Evolutionary conservation across 2,329 filamentous ascomycete species (phyloP).

Genomic region (Colletotrichum phormii): DNA sequence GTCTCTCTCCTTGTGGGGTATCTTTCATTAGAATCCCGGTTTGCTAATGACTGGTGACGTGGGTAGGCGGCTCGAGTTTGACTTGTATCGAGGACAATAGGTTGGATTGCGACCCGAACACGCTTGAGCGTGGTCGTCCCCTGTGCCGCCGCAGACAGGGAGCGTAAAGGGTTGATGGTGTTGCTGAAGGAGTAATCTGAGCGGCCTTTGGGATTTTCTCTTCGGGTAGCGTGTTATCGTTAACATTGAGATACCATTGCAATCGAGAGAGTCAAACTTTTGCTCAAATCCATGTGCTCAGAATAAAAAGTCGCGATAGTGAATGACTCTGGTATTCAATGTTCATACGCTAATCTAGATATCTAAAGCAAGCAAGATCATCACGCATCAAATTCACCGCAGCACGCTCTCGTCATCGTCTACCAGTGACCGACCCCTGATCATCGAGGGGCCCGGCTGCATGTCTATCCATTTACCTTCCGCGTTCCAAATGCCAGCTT

Average conservation of each 20-base stretch:
- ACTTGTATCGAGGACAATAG: slow-evolving; percentile 45
- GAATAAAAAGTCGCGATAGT: not conserved
- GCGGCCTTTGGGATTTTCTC: not conserved
- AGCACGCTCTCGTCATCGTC: slow-evolving; percentile 39
- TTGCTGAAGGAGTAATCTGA: not conserved
- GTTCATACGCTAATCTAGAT: not conserved
- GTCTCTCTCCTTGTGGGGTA: not conserved
- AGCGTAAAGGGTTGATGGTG: not conserved
- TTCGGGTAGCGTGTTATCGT: not conserved
- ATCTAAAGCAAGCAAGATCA: slow-evolving; percentile 4
- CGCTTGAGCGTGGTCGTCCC: slow-evolving; percentile 43
- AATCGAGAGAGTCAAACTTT: not conserved
- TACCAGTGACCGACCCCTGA: slow-evolving; percentile 43
- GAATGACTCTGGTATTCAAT: not conserved
- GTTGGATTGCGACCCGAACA: slow-evolving; percentile 43
- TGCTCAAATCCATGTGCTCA: not conserved
- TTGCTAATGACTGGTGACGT: not conserved
- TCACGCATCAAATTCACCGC: slow-evolving; percentile 32
- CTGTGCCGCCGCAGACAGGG: slow-evolving; percentile 42
- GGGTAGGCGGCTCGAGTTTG: slow-evolving; percentile 39
- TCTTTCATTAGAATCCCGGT: too few relatives aligned
- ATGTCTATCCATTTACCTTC: slow-evolving; percentile 76
- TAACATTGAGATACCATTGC: not conserved
- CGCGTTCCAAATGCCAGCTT: slow-evolving; percentile 76
- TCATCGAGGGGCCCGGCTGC: slow-evolving; percentile 68